Base-by-base conservation (phyloP, 2,329 filamentous ascomycete species). In the Ceratocystis diversiconidia region DNA sequence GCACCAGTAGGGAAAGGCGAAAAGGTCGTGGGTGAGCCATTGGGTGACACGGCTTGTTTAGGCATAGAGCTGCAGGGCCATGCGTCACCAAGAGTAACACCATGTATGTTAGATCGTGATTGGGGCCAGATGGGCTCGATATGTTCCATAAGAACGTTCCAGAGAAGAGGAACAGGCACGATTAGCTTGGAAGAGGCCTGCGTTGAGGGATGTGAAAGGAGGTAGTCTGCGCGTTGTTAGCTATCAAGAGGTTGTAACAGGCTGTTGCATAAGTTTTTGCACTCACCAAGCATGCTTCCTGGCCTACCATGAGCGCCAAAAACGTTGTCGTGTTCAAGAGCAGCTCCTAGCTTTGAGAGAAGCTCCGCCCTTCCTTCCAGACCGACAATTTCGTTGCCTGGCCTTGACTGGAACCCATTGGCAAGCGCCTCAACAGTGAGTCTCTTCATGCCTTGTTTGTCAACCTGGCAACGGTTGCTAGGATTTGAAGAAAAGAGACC, bases 41-140 rank as follows among this genome's bases (percentile, higher is more conserved):
- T 77, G 44, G 68, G 69, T 7, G 73, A 70, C 15, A 19, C 30
- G 0, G 71, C 64, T 3, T 74, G 73, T 59, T 80, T 78, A 0
- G 91, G 90, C 84, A 97, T 90, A 41, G 86, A 84, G 10, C 83
- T 85, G 76, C 92, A 96, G 0, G 87, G 89, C 94, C 94, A 99
- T 28, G 94, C 92, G 73, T 99, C 94, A 65, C 94, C 94, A 17
- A 99, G 84, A 0, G 91, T 85, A 32, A 89, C 81, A 1, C 91
- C 91, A 72, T 96, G 90, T 70, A 99, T 87, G 69, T 88, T 85
- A 0, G 92, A 96, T 68, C 92, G 85, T 0, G 89, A 90, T 0
- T 84, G 77, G 0, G 94, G 92, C 94, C 94, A 99, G 73, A 97
- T 95, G 0, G 87, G 82, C 3, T 85, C 83, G 8, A 99, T 80